Evolutionary conservation across 2,329 filamentous ascomycete genomes (phyloP).

Genomic region (Trichoderma sp.): DNA sequence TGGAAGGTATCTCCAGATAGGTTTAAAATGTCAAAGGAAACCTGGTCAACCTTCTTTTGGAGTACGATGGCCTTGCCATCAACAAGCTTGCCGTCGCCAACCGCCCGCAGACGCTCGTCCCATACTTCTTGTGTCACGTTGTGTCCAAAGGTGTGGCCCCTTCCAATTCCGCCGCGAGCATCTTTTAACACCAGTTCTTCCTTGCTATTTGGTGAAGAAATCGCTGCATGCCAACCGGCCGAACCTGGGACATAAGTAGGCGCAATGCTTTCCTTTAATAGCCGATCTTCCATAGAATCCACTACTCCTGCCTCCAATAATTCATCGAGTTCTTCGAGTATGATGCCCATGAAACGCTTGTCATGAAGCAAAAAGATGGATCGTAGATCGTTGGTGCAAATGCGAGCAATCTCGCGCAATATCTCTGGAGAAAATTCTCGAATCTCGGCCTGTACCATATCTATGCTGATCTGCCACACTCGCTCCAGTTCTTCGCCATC

Average conservation of each 20-base stretch:
- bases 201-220: not conserved
- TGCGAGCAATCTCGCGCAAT: not conserved
- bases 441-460: not conserved
- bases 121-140: not conserved
- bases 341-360: not conserved
- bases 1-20: not conserved
- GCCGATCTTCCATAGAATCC: not conserved
- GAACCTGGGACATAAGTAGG: not conserved
- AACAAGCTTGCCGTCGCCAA: not conserved
- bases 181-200: not conserved
- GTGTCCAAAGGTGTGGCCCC: not conserved
- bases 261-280: not conserved
- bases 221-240: not conserved
- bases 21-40: not conserved
- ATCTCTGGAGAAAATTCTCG: not conserved
- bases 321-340: not conserved
- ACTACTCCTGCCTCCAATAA: not conserved
- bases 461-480: not conserved
- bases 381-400: not conserved
- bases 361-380: not conserved
- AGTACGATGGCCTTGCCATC: not conserved
- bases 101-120: not conserved
- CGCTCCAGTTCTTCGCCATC: not conserved
- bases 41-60: not conserved
- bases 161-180: not conserved